Conservation (phyloP, 768 basidiomycete species). For the Lanmaoa rubissima region DNA sequence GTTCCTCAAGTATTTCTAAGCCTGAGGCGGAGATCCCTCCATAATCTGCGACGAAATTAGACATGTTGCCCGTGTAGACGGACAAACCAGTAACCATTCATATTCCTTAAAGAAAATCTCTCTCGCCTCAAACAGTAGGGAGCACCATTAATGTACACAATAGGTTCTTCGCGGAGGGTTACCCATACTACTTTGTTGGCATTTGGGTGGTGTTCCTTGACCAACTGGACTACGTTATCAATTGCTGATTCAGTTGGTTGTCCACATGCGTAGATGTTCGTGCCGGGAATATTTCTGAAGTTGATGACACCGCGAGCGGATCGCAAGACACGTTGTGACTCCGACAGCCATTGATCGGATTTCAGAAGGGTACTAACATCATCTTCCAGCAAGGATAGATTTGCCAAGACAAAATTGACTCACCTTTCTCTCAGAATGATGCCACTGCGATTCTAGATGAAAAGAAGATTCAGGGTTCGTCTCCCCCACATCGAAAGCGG, state of each 20-base stretch:
- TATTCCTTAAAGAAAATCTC: conserved; percentile 84
- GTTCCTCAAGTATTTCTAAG: conserved; percentile 86
- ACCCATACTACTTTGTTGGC: conserved; percentile 80
- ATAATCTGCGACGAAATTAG: conserved; percentile 58
- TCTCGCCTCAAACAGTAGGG: conserved; percentile 90
- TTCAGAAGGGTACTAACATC: conserved; percentile 73
- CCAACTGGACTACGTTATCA: conserved; percentile 66
- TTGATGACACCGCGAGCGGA: conserved; percentile 92
- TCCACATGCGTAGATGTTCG: conserved; percentile 87
- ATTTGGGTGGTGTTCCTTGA: conserved; percentile 59
- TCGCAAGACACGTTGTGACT: conserved; percentile 61
- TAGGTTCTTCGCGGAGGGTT: conserved; percentile 88
- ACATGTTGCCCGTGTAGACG: neutral
- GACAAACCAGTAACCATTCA: conserved; percentile 63
- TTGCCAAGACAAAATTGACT: conserved; percentile 23
- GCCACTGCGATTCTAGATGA: conserved; percentile 80
- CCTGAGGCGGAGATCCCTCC: conserved; percentile 91
- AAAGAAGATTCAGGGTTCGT: neutral
- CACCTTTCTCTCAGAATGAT: conserved; percentile 91
- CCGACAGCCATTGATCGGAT: conserved; percentile 87
- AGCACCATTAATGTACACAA: conserved; percentile 89
- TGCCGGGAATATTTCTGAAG: conserved; percentile 80
- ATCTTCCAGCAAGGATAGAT: neutral
- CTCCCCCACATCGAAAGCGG: neutral
- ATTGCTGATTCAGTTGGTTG: conserved; percentile 90